Base-by-base conservation (phyloP, 2,329 filamentous ascomycete species). In the Apiospora pterosperma region DNA sequence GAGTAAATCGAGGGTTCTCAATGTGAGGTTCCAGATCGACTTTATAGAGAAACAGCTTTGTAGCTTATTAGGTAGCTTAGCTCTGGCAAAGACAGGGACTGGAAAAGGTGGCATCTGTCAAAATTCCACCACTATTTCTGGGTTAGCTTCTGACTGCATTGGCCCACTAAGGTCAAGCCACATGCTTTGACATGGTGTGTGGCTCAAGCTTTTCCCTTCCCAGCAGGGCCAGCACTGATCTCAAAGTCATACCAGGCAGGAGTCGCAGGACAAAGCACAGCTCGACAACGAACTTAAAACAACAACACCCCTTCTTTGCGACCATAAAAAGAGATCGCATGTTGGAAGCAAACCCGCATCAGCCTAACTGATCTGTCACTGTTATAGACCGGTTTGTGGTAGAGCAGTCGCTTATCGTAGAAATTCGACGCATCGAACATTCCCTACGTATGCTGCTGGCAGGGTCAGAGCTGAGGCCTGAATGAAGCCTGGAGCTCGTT, bases 21-120 rank as follows among this genome's bases (percentile, higher is more conserved):
- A n/a, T n/a, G n/a, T n/a, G n/a, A n/a, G n/a, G n/a, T n/a, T n/a
- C n/a, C n/a, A n/a, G n/a, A n/a, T n/a, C n/a, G n/a, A n/a, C n/a
- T n/a, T n/a, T n/a, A n/a, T n/a, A n/a, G n/a, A n/a, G n/a, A n/a
- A n/a, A n/a, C n/a, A n/a, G n/a, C n/a, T n/a, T n/a, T n/a, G n/a
- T n/a, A n/a, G n/a, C n/a, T n/a, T n/a, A n/a, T n/a, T n/a, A n/a
- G 25, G 34, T 19, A 55, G 48, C 48, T 55, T 28, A 55, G 48
- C 48, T 55, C 48, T 28, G 28, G 48, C 48, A 34, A 28, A 55
- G 48, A 28, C 48, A 55, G 34, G 34, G 48, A 34, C 48, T 55
- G 48, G 48, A 55, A 28, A 55, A 55, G 28, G 48, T 55, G 48
- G 48, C 48, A 55, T 55, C 48, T 55, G 48, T 55, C 48, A 55